Conservation (phyloP, 768 basidiomycete species). For the Coprinopsis cinerea region DNA sequence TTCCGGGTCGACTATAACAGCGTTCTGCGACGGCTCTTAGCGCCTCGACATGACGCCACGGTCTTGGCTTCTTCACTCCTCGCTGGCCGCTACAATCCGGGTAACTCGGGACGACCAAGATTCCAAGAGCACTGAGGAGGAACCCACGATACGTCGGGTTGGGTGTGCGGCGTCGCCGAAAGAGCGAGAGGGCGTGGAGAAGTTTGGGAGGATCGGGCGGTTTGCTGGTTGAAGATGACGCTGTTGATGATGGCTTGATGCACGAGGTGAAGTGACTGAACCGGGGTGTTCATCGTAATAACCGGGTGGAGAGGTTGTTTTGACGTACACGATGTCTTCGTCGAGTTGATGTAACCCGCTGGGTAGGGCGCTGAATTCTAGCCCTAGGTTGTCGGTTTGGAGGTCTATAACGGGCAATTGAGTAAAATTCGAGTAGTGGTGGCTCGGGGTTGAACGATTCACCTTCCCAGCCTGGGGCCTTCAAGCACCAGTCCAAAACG, state of each 20-base stretch:
- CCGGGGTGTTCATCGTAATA: not conserved
- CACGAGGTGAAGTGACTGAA: not conserved
- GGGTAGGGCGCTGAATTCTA: slow-evolving; percentile 74
- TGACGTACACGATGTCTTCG: slow-evolving; percentile 67
- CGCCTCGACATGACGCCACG: slow-evolving; percentile 65
- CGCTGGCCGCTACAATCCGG: not conserved
- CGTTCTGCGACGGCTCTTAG: slow-evolving; percentile 52
- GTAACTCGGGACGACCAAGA: slow-evolving; percentile 57
- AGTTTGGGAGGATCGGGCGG: not conserved
- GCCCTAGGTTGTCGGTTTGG: slow-evolving; percentile 50
- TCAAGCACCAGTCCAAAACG: slow-evolving; percentile 72
- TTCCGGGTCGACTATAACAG: slow-evolving; percentile 43
- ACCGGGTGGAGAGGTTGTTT: not conserved
- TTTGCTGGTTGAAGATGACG: too few species aligned
- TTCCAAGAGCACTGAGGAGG: slow-evolving; percentile 71
- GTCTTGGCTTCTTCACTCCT: slow-evolving; percentile 46
- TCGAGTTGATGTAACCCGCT: slow-evolving; percentile 80
- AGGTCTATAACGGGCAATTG: slow-evolving; percentile 39
- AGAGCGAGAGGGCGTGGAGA: slow-evolving; percentile 69
- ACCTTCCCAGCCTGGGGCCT: slow-evolving; percentile 54
- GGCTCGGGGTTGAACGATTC: not conserved
- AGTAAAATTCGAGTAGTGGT: not conserved
- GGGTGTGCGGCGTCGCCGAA: slow-evolving; percentile 59
- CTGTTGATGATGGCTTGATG: slow-evolving; percentile 40
- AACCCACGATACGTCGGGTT: slow-evolving; percentile 76